Evolutionary conservation across 164 flowering plant species (phyloP).

Genomic region (Stephania yunnanensis): DNA sequence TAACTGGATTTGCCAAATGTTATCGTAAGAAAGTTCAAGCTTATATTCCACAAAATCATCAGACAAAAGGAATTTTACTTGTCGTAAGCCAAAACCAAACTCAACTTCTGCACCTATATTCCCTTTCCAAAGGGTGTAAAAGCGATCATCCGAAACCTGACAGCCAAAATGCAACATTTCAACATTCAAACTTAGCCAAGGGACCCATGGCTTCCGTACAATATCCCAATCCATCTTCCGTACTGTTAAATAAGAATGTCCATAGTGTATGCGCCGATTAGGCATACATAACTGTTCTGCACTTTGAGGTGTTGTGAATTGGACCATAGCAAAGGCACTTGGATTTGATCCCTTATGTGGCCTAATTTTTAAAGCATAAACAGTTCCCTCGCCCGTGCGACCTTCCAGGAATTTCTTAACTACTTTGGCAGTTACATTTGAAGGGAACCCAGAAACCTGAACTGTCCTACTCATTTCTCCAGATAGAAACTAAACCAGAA

Average conservation of each 20-base stretch:
- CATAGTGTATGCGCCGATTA: slow-evolving; percentile 29
- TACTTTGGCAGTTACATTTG: slow-evolving; percentile 25
- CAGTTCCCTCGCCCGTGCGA: slow-evolving; percentile 46
- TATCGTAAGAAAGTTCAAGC: slow-evolving; percentile 50
- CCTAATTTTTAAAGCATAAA: slow-evolving; percentile 48
- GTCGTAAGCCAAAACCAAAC: slow-evolving; percentile 40
- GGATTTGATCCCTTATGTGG: slow-evolving; percentile 15
- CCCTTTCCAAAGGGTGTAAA: slow-evolving; percentile 42
- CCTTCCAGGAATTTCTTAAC: slow-evolving; percentile 50
- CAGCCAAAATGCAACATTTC: slow-evolving; percentile 53
- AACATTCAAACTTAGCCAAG: slow-evolving; percentile 28
- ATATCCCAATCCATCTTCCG: slow-evolving; percentile 41
- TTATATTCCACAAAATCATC: slow-evolving; percentile 13
- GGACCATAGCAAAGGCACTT: slow-evolving; percentile 55
- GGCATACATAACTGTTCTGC: slow-evolving; percentile 39
- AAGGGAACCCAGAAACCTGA: slow-evolving; percentile 56
- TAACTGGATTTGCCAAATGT: slow-evolving; percentile 63
- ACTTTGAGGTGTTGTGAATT: slow-evolving; percentile 30
- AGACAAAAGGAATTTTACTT: slow-evolving; percentile 21
- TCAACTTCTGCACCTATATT: slow-evolving; percentile 31
- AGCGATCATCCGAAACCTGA: slow-evolving; percentile 45
- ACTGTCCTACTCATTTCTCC: slow-evolving; percentile 52
- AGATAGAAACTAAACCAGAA: neutral
- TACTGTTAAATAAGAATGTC: slow-evolving; percentile 37
- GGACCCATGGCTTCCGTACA: slow-evolving; percentile 41